phyloP scores from a whole-genome alignment of 768 basidiomycete species.

The Termitomyces sp. region DNA sequence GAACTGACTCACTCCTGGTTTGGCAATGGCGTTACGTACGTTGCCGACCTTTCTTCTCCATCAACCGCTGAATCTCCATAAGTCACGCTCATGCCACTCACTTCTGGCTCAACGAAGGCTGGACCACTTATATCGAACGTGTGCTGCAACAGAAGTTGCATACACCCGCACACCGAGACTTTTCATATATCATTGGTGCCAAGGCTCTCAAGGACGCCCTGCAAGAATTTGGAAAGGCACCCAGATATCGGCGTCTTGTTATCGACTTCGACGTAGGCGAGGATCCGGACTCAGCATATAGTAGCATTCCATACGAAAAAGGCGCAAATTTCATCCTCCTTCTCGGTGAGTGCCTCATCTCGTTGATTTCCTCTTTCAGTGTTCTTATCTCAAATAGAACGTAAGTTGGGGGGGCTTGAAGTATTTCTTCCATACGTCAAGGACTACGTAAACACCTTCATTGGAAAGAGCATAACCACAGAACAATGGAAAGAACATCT shows the following conservation, averaged over 20 bases:
- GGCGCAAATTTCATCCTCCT: constrained; percentile 85
- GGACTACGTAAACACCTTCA: constrained; percentile 78
- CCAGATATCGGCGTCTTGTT: constrained; percentile 76
- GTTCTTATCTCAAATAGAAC: constrained; percentile 34
- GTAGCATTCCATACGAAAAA: constrained; percentile 78
- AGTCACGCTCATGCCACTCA: constrained; percentile 70
- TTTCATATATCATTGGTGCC: constrained; percentile 73
- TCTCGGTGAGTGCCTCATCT: constrained; percentile 46
- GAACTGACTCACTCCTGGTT: constrained; percentile 88
- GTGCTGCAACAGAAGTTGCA: constrained; percentile 66
- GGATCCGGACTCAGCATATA: constrained; percentile 75
- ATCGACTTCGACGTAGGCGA: constrained; percentile 70
- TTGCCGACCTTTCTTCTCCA: constrained; percentile 1
- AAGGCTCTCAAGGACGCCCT: constrained; percentile 72
- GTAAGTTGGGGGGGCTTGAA: constrained; percentile 74
- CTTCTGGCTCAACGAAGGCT: constrained; percentile 91
- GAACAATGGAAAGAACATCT: constrained; percentile 80
- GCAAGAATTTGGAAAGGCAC: constrained; percentile 47
- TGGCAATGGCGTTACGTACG: constrained; percentile 81
- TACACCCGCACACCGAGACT: constrained; percentile 70
- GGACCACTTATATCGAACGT: constrained; percentile 92
- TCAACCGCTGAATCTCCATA: background rate
- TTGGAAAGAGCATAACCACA: constrained; percentile 79
- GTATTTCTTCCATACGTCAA: constrained; percentile 80
- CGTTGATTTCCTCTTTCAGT: background rate